Conservation (phyloP, 495 filamentous ascomycete species). For the Xylaria scruposa region DNA sequence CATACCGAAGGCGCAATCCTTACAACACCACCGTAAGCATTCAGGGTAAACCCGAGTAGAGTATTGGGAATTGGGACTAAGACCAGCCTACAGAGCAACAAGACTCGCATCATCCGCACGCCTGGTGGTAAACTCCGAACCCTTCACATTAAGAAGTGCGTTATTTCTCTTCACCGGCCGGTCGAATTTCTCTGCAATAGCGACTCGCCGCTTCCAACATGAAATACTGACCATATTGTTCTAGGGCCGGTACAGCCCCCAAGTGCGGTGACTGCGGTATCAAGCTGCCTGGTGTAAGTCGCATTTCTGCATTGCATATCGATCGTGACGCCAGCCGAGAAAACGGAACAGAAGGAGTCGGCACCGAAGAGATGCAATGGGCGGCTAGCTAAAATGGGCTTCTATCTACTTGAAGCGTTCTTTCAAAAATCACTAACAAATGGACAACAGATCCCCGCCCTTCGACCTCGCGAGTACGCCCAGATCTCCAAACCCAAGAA, state of each 20-base stretch:
- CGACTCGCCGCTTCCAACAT: background rate
- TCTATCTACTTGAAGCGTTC: background rate
- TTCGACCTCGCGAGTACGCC: conserved; percentile 96
- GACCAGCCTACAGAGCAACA: conserved; percentile 82
- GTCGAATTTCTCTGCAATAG: background rate
- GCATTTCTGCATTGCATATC: conserved; percentile 12
- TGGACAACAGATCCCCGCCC: conserved; percentile 80
- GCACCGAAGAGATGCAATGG: background rate
- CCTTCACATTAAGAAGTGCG: conserved; percentile 97
- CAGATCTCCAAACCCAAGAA: conserved; percentile 97
- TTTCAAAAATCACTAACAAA: conserved; percentile 1
- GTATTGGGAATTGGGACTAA: conserved; percentile 73
- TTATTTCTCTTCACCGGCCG: background rate
- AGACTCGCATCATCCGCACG: conserved; percentile 93
- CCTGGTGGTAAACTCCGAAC: conserved; percentile 93
- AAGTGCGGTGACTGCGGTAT: conserved; percentile 99
- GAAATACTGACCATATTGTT: conserved; percentile 14
- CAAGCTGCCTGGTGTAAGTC: conserved; percentile 92
- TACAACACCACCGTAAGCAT: conserved; percentile 60
- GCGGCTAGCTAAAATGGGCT: background rate
- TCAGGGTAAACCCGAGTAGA: conserved; percentile 21
- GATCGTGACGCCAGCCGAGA: background rate
- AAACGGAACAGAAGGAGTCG: background rate
- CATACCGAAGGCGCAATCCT: conserved; percentile 87
- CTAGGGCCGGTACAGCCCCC: conserved; percentile 72